Conservation (phyloP, 495 filamentous ascomycete genomes). For the Terfezia claveryi region DNA sequence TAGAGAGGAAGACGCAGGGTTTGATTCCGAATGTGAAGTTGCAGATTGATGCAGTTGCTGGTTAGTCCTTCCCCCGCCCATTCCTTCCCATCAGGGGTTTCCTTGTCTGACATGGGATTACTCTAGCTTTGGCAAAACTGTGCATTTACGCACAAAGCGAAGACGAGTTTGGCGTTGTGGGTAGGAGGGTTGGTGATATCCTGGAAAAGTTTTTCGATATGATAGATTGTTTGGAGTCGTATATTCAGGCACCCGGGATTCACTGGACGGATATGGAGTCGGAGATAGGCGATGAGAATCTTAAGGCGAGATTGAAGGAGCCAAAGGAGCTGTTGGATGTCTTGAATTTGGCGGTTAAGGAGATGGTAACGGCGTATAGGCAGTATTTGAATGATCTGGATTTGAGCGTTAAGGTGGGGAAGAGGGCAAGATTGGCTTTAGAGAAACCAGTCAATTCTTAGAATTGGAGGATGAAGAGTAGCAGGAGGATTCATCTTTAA, state of each 20-base stretch:
- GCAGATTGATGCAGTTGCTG: conserved; percentile 11
- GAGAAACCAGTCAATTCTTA: no score
- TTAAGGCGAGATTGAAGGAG: conserved; percentile 23
- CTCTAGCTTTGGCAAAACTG: conserved; percentile 38
- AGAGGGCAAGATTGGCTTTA: background rate
- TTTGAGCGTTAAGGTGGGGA: conserved; percentile 7
- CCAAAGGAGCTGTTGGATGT: conserved; percentile 24
- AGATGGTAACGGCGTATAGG: conserved; percentile 12
- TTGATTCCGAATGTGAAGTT: conserved; percentile 15
- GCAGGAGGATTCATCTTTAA: no score
- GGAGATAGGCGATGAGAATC: conserved; percentile 1
- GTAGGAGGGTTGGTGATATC: conserved; percentile 48
- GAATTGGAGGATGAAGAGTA: no score
- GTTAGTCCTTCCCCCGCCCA: background rate
- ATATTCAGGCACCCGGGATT: conserved; percentile 33
- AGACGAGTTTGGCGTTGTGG: conserved; percentile 71
- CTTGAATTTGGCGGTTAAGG: conserved; percentile 9
- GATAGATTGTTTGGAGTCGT: conserved; percentile 44
- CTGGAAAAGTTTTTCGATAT: conserved; percentile 48
- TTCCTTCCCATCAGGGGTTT: background rate
- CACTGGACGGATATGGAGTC: conserved; percentile 67
- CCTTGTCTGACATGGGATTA: background rate
- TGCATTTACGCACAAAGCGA: conserved; percentile 52
- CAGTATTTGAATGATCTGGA: conserved; percentile 12
- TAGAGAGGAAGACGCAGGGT: conserved; percentile 21